A percentile compares a stretch with the other conserved stretches of the same genome.
Conservation (phyloP, 371 early-diverging fungal genomes). For the Cokeromyces recurvatus region DNA sequence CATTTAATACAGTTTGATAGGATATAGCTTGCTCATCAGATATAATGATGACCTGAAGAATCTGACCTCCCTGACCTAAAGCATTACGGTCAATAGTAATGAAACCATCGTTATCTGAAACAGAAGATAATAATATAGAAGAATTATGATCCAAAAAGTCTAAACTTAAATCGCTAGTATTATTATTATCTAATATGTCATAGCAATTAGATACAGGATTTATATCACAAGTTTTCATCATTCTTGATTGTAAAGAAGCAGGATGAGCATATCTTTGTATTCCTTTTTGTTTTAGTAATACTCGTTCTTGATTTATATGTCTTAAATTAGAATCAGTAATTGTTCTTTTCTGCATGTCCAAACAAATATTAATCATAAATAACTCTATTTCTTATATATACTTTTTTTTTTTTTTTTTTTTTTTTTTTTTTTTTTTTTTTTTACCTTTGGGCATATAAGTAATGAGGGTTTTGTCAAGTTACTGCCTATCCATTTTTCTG, state of each 20-base stretch:
- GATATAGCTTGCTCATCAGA: constrained; percentile 28
- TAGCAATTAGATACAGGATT: no score
- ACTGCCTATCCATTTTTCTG: constrained; percentile 50
- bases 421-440: neutral
- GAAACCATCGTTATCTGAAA: constrained; percentile 13
- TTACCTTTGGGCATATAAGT: constrained; percentile 47
- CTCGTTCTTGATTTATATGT: no score
- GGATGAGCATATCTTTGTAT: no score
- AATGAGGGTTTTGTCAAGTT: constrained; percentile 47
- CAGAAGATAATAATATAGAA: constrained; percentile 9
- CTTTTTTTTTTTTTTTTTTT: no score
- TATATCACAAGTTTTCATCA: no score
- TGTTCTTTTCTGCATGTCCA: no score
- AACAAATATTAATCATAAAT: no score
- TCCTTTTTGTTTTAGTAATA: no score
- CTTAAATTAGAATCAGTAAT: no score
- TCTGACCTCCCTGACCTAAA: constrained; percentile 24
- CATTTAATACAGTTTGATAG: constrained; percentile 7
- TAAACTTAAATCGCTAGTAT: constrained; percentile 7
- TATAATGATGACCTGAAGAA: constrained; percentile 24
- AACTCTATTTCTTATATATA: no score
- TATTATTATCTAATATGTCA: no score
- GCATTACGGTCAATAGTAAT: constrained; percentile 16
- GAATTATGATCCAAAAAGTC: constrained; percentile 24
- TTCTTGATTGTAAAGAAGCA: no score